These are phyloP conservation scores for Tetramitus jugosus DNA, from an alignment of 208 protist species.

Conservation along the genomic window DNA sequence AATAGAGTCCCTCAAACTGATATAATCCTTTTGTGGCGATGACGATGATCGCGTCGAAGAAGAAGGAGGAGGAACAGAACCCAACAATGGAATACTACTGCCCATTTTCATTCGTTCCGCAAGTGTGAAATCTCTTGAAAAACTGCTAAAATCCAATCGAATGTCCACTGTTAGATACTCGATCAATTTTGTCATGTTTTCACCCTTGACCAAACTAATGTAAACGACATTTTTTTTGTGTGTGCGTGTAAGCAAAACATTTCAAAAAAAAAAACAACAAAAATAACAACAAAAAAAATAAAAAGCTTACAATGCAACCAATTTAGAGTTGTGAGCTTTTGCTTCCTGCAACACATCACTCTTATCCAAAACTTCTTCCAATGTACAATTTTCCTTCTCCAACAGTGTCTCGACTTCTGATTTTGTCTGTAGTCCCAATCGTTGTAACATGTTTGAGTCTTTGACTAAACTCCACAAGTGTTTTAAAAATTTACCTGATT, in stretches of 20 bases:
- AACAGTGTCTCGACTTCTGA: background rate
- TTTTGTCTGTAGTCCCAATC: slow-evolving; percentile 12
- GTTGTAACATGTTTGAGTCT: slow-evolving; percentile 3
- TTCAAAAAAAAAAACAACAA: too few relatives aligned
- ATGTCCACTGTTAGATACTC: slow-evolving; percentile 1
- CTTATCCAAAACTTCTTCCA: slow-evolving; percentile 8
- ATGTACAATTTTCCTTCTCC: slow-evolving; percentile 11
- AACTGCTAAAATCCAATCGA: too few relatives aligned
- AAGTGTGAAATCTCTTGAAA: too few relatives aligned
- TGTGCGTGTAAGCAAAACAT: too few relatives aligned
- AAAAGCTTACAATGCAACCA: slow-evolving; percentile 6
- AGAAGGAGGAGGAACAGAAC: too few relatives aligned
- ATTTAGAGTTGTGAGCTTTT: background rate
- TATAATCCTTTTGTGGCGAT: too few relatives aligned
- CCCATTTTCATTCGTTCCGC: too few relatives aligned
- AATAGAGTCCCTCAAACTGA: too few relatives aligned
- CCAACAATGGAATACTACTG: too few relatives aligned
- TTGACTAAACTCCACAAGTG: background rate
- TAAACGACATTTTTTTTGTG: too few relatives aligned
- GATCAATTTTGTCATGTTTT: slow-evolving; percentile 19
- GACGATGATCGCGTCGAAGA: too few relatives aligned
- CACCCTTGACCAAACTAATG: background rate
- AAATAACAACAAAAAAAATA: too few relatives aligned
- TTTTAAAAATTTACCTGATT: background rate
- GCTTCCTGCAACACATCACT: background rate